A percentile compares a stretch with the other conserved stretches of the same genome.
Evolutionary conservation across 441 rosid genomes (phyloP).

Genomic region (Brassica hybrid): DNA sequence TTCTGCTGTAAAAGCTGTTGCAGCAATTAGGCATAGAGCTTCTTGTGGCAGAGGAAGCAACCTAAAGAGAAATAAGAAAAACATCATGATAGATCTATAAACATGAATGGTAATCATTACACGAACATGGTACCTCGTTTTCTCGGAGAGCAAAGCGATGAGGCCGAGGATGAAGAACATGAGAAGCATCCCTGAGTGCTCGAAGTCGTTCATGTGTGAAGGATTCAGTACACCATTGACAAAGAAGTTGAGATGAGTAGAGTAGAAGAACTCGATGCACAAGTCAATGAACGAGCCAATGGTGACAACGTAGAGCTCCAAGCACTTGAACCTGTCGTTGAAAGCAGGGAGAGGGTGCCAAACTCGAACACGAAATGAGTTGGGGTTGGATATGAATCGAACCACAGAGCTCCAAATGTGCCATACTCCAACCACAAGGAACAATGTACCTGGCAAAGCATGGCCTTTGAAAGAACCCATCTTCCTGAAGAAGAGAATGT

Average conservation of each 20-base stretch:
- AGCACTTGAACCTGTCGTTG: slow-evolving; percentile 69
- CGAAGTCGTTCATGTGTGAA: slow-evolving; percentile 88
- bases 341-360: slow-evolving; percentile 90
- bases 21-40: slow-evolving; percentile 75
- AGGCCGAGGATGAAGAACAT: slow-evolving; percentile 90
- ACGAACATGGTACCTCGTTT: slow-evolving; percentile 59
- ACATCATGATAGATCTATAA: too few species aligned
- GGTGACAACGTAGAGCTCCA: slow-evolving; percentile 81
- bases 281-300: slow-evolving; percentile 79
- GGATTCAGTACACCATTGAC: slow-evolving; percentile 83
- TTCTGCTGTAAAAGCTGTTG: slow-evolving; percentile 85
- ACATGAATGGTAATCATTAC: not conserved
- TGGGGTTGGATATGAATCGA: slow-evolving; percentile 67
- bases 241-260: slow-evolving; percentile 86
- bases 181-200: slow-evolving; percentile 95
- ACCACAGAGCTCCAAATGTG: slow-evolving; percentile 80
- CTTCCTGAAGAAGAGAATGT: too few species aligned
- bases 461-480: slow-evolving; percentile 99
- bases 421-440: slow-evolving; percentile 80
- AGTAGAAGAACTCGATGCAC: slow-evolving; percentile 87
- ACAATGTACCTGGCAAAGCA: slow-evolving; percentile 85
- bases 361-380: slow-evolving; percentile 70
- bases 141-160: slow-evolving; percentile 69
- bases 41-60: slow-evolving; percentile 79
- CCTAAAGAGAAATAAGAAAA: slow-evolving; percentile 45